Evolutionary conservation across 1,139 yeast species (phyloP), one percentile per base, ranked within the genome.

Genomic region (Yamadazyma conglobata): DNA sequence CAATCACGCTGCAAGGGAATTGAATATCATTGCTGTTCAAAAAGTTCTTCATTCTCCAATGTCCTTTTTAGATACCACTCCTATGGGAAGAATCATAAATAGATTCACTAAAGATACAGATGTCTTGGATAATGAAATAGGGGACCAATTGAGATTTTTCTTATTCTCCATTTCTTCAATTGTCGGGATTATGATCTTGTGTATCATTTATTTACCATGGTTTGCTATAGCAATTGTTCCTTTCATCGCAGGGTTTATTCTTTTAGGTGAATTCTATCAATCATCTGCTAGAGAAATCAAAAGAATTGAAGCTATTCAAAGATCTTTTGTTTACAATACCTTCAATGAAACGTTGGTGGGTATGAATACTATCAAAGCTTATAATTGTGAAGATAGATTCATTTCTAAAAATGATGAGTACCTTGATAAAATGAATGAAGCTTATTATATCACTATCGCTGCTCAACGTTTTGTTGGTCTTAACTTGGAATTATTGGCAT

Each of bases 81-180:
- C 83, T n/a, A 59, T 75, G 58, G 84, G 83, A 14, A 60, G 81
- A 52, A 70, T 77, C 19, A 52, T 76, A 47, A 76, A 76, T 48
- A 61, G 83, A 46, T 76, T 76, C 42, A 81, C 95, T 1, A 86
- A 84, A 48, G 96, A 87, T 54, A 82, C 93, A 0, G 95, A 87
- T 51, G 80, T 80, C 20, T 62, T 87, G 47, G 96, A 87, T 55
- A 83, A 82, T 50, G 88, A 81, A 51, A 60, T 80, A 39, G 76
- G 82, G 28, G 84, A 78, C 42, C 80, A 75, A 49, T 46, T 75
- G 32, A 67, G 85, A 48, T 51, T 76, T 31, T 70, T 70, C 34
- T 30, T 43, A 11, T 50, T 44, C 34, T 70, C 79, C 3, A 44
- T 74, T 24, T 68, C 79, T 17, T 70, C 70, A 37, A 72, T 83